Conservation (phyloP, 208 protist species). For the Strigomonas galati region DNA sequence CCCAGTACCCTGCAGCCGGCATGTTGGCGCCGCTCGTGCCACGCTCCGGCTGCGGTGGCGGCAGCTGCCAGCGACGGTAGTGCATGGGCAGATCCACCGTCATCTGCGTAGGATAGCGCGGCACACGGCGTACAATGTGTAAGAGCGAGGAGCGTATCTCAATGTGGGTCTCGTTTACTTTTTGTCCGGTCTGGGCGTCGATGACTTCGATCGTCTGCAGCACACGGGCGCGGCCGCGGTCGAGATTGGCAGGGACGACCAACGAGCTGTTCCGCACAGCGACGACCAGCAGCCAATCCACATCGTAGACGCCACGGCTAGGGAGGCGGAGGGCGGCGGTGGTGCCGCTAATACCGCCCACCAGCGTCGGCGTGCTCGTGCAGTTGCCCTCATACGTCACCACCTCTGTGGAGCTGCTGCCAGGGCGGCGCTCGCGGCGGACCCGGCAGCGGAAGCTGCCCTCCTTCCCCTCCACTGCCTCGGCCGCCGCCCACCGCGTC, state of each 20-base stretch:
- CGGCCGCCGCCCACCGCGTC: constrained; percentile 30
- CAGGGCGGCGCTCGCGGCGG: background rate
- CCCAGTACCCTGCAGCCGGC: constrained; percentile 41
- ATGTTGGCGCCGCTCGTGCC: background rate
- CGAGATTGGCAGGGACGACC: constrained; percentile 35
- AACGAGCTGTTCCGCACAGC: constrained; percentile 30
- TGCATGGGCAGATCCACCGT: constrained; percentile 73
- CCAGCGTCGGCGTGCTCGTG: background rate
- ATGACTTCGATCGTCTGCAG: constrained; percentile 3
- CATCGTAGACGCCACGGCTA: constrained; percentile 49
- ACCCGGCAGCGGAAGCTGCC: constrained; percentile 32
- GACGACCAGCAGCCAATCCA: constrained; percentile 48
- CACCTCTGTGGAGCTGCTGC: background rate
- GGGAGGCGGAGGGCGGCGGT: constrained; percentile 35
- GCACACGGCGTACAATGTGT: constrained; percentile 62
- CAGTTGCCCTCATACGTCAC: constrained; percentile 18
- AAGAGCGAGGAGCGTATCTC: constrained; percentile 51
- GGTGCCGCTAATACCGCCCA: constrained; percentile 30
- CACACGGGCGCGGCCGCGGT: constrained; percentile 36
- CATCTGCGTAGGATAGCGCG: constrained; percentile 35
- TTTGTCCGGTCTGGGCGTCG: background rate
- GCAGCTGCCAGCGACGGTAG: constrained; percentile 35
- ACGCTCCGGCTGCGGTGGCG: constrained; percentile 27
- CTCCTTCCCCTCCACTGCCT: constrained; percentile 29
- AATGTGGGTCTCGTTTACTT: constrained; percentile 12